A percentile compares a stretch with the other conserved stretches of the same genome.
Evolutionary conservation across 2,329 filamentous ascomycete species (phyloP).

Genomic region (Xylariaceae sp.): DNA sequence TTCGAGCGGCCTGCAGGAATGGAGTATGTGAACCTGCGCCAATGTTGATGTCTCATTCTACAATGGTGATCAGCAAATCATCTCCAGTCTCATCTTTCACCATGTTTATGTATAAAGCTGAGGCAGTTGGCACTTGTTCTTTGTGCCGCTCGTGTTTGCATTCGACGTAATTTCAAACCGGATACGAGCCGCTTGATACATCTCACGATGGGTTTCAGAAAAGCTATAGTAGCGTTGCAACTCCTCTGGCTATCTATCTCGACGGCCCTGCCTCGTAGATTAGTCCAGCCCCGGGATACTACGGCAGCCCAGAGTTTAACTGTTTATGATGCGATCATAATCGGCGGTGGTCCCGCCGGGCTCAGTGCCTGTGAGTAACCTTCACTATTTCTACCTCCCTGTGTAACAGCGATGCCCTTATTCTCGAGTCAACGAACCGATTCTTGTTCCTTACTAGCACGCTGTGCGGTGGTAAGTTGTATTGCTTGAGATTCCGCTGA

Average conservation of each 20-base stretch:
- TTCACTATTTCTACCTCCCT: background rate
- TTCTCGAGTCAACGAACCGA: no score
- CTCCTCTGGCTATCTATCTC: slow-evolving; percentile 18
- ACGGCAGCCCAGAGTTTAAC: background rate
- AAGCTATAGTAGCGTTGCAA: slow-evolving; percentile 20
- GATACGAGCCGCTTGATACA: background rate
- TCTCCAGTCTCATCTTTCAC: background rate
- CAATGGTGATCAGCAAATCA: slow-evolving; percentile 11
- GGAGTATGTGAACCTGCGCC: no score
- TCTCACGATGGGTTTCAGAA: slow-evolving; percentile 25
- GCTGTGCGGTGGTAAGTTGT: no score
- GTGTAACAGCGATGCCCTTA: no score
- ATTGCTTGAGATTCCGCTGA: slow-evolving; percentile 4
- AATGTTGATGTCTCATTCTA: slow-evolving; percentile 1
- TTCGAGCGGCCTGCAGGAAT: no score
- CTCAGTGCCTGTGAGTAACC: slow-evolving; percentile 22
- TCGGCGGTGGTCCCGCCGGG: slow-evolving; percentile 27
- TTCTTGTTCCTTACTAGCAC: background rate
- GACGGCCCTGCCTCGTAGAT: slow-evolving; percentile 18
- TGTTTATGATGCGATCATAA: slow-evolving; percentile 26
- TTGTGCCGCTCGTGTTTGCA: no score
- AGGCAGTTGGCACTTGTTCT: background rate
- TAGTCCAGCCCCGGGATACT: background rate
- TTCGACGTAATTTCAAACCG: no score
- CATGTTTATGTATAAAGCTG: background rate